Evolutionary conservation across 805 yeast genomes (phyloP).

Genomic region (Saturnispora sekii): DNA sequence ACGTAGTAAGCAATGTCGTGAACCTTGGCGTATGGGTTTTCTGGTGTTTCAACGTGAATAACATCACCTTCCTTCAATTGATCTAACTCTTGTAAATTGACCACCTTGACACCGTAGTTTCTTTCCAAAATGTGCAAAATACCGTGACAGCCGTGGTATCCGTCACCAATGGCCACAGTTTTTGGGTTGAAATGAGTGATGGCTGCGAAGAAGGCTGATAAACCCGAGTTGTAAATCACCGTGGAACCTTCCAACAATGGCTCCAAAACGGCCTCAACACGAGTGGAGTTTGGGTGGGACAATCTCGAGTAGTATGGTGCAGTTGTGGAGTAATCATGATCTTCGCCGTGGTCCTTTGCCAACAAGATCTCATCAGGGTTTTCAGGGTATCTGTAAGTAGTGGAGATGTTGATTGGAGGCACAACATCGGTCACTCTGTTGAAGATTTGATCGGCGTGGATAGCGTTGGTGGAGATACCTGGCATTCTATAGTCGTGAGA

Average conservation of each 20-base stretch:
- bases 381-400: conserved; percentile 61
- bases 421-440: conserved; percentile 56
- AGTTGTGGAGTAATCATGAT: conserved; percentile 15
- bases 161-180: conserved; percentile 58
- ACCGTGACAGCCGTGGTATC: conserved; percentile 80
- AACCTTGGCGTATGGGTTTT: conserved; percentile 71
- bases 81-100: conserved; percentile 43
- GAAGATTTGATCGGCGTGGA: conserved; percentile 65
- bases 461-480: conserved; percentile 42
- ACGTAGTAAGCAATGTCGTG: conserved; percentile 57
- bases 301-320: conserved; percentile 57
- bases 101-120: conserved; percentile 44
- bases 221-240: conserved; percentile 67
- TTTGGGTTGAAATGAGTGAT: conserved; percentile 66
- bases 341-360: conserved; percentile 26
- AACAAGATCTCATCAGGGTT: conserved; percentile 49
- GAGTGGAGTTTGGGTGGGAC: conserved; percentile 61
- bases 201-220: conserved; percentile 72
- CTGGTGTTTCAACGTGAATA: conserved; percentile 79
- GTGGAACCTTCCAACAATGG: conserved; percentile 53
- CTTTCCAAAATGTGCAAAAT: conserved; percentile 55
- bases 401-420: conserved; percentile 73
- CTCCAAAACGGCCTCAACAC: conserved; percentile 58
- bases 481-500: conserved; percentile 24
- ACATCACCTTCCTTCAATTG: conserved; percentile 53